Percentiles rank a stretch among this genome's conserved stretches.
phyloP scores from a whole-genome alignment of 768 basidiomycete genomes.

The Suillus decipiens region DNA sequence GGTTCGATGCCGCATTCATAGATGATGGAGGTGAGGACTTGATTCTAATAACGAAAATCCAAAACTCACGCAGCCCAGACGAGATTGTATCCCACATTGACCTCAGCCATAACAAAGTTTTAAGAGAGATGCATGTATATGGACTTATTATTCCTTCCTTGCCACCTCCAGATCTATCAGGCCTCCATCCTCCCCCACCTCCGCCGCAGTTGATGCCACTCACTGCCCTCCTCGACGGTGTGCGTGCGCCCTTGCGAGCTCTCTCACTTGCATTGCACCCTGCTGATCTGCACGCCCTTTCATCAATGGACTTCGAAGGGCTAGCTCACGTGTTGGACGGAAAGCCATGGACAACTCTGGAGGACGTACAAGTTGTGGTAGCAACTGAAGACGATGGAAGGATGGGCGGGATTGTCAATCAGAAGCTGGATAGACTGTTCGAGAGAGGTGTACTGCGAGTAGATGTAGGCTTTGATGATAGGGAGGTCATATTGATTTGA shows the following conservation, averaged over 20 bases:
- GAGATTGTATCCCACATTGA: conserved; percentile 28
- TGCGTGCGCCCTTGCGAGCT: conserved; percentile 29
- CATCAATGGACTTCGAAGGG: conserved; percentile 32
- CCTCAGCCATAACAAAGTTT: conserved; percentile 25
- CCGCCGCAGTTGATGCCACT: conserved; percentile 23
- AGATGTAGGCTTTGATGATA: conserved; percentile 33
- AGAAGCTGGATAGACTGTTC: conserved; percentile 21
- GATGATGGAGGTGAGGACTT: conserved; percentile 30
- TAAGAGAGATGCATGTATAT: conserved; percentile 35
- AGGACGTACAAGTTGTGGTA: conserved; percentile 31
- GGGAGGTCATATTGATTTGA: conserved; percentile 23
- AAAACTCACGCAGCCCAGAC: conserved; percentile 23
- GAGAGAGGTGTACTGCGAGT: conserved; percentile 32
- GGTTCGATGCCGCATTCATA: conserved; percentile 32
- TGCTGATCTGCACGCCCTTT: conserved; percentile 32
- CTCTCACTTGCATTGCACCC: conserved; percentile 34
- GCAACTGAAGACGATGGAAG: conserved; percentile 32
- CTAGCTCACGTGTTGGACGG: conserved; percentile 25
- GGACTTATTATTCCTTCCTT: conserved; percentile 34
- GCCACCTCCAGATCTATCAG: conserved; percentile 26
- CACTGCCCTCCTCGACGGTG: conserved; percentile 28
- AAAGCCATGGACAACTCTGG: conserved; percentile 23
- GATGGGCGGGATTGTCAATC: conserved; percentile 26
- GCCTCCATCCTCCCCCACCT: conserved; percentile 13
- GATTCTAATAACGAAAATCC: neutral